These are phyloP conservation scores for Trichoderma reesei DNA, from an alignment of 495 filamentous ascomycete species.

Conservation along the genomic window DNA sequence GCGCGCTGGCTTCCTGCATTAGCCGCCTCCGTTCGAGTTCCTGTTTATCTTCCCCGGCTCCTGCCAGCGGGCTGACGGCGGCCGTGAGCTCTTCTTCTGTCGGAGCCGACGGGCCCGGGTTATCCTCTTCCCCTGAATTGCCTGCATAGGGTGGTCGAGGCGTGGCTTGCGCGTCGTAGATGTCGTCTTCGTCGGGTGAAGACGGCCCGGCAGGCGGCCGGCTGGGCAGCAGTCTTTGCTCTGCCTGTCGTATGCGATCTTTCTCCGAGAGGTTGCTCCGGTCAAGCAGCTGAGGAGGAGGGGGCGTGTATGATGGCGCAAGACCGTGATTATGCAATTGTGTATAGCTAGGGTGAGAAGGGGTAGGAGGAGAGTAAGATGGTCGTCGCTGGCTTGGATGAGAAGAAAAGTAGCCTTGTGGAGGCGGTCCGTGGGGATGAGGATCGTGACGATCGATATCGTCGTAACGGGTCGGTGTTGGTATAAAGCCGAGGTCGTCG, in stretches of 20 bases:
- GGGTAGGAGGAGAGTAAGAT: background rate
- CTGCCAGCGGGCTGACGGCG: slow-evolving; percentile 17
- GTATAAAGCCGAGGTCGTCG: background rate
- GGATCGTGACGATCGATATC: background rate
- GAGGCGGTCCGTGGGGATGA: slow-evolving; percentile 8
- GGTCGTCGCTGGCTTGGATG: background rate
- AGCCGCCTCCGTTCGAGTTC: slow-evolving; percentile 71
- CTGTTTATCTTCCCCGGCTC: slow-evolving; percentile 66
- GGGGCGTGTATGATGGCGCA: slow-evolving; percentile 37
- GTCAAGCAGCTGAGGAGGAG: slow-evolving; percentile 36
- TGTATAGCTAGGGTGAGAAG: background rate
- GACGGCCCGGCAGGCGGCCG: slow-evolving; percentile 47
- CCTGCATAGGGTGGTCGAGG: slow-evolving; percentile 1
- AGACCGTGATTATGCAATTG: background rate
- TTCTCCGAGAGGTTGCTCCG: slow-evolving; percentile 59
- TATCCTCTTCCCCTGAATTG: slow-evolving; percentile 10
- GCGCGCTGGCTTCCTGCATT: slow-evolving; percentile 62
- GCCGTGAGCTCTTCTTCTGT: slow-evolving; percentile 34
- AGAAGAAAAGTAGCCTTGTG: slow-evolving; percentile 18
- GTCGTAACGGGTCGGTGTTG: background rate
- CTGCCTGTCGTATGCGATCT: slow-evolving; percentile 53
- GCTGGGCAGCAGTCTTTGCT: slow-evolving; percentile 62
- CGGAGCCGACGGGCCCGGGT: slow-evolving; percentile 34
- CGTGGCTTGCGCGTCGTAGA: slow-evolving; percentile 27
- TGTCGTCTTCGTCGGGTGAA: slow-evolving; percentile 25